Evolutionary conservation across 441 rosid genomes (phyloP).

Genomic region (Isatis lusitanica): DNA sequence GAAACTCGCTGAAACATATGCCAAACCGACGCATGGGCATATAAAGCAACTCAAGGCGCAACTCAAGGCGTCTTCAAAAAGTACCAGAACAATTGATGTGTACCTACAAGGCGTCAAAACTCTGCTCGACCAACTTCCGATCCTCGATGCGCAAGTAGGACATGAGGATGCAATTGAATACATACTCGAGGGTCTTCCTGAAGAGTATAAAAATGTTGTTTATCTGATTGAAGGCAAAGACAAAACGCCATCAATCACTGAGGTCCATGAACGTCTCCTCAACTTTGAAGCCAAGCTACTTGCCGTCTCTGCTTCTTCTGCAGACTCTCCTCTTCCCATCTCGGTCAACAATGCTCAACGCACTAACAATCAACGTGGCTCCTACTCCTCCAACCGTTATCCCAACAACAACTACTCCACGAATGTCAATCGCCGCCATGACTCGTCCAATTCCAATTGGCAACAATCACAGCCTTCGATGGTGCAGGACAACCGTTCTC

Average conservation of each 20-base stretch:
- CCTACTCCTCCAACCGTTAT: too few relatives aligned
- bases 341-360: too few relatives aligned
- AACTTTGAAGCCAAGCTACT: background rate
- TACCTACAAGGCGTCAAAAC: background rate
- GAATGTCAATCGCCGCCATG: too few relatives aligned
- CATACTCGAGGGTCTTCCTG: background rate
- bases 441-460: too few relatives aligned
- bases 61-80: background rate
- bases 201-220: accelerated
- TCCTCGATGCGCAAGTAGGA: background rate
- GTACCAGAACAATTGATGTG: background rate
- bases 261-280: background rate
- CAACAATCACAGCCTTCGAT: too few relatives aligned
- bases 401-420: too few relatives aligned
- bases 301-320: accelerated
- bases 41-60: background rate
- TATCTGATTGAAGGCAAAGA: background rate
- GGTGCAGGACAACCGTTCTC: too few relatives aligned
- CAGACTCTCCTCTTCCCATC: too few relatives aligned
- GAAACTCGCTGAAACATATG: background rate
- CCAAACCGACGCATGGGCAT: background rate
- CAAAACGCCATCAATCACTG: background rate
- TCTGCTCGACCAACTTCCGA: background rate
- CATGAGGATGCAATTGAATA: background rate
- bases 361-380: too few relatives aligned